phyloP scores from a whole-genome alignment of 164 flowering plant genomes.

The Buxus sempervirens region DNA sequence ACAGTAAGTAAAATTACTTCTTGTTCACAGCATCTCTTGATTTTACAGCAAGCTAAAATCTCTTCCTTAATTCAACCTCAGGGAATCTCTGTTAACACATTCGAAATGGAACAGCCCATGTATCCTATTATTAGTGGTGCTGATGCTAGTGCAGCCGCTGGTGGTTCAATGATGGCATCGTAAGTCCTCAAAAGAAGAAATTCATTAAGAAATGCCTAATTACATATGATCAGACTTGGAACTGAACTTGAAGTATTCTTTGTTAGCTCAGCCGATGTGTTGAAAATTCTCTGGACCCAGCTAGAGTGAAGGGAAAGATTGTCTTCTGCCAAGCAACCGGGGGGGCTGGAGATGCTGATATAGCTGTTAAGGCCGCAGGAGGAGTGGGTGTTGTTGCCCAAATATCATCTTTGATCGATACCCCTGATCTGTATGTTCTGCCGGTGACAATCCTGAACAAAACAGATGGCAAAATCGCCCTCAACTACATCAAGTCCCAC shows the following conservation, averaged over 20 bases:
- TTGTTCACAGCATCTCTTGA: too few species aligned
- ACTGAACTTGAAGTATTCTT: neutral
- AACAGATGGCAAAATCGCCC: conserved; percentile 28
- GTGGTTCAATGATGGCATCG: too few species aligned
- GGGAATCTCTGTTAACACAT: too few species aligned
- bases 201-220: too few species aligned
- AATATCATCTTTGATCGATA: conserved; percentile 45
- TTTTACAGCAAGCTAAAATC: too few species aligned
- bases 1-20: conserved; percentile 29
- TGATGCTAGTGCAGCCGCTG: too few species aligned
- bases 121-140: too few species aligned
- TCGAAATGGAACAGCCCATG: too few species aligned
- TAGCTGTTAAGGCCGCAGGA: conserved; percentile 49
- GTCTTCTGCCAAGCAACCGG: conserved; percentile 34
- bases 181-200: too few species aligned
- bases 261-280: conserved; percentile 34
- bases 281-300: conserved; percentile 48
- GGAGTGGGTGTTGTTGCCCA: conserved; percentile 57
- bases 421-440: too few species aligned
- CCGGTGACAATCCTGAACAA: conserved; percentile 52
- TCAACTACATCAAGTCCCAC: conserved; percentile 30
- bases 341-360: conserved; percentile 41
- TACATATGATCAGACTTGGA: too few species aligned
- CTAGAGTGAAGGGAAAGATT: conserved; percentile 62
- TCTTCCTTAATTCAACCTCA: too few species aligned